Conservation (phyloP, 371 early-diverging fungal species). For the Chytridium lagenaria region DNA sequence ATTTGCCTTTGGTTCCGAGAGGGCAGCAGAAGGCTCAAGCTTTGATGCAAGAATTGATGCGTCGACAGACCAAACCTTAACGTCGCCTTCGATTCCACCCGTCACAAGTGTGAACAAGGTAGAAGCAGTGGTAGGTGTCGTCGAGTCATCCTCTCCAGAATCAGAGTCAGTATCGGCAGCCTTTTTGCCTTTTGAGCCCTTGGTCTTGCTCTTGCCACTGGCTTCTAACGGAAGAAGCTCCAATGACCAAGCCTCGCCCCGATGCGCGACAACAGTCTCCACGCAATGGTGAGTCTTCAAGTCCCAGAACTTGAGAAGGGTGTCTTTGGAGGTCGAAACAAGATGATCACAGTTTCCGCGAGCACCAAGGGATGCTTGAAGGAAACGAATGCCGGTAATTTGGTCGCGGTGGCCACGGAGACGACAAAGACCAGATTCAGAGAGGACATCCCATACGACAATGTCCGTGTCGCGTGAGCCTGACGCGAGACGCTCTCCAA, state of each 20-base stretch:
- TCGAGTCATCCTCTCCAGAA: background rate
- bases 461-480: slow-evolving; percentile 93
- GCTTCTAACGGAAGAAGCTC: slow-evolving; percentile 23
- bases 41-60: slow-evolving; percentile 41
- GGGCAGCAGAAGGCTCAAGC: slow-evolving; percentile 46
- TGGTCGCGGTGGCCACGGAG: slow-evolving; percentile 95
- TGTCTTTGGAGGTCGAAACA: slow-evolving; percentile 90
- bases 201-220: too few species aligned
- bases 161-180: slow-evolving; percentile 29
- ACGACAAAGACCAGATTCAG: slow-evolving; percentile 86
- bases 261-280: slow-evolving; percentile 91
- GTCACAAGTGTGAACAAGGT: slow-evolving; percentile 73
- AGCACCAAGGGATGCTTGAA: slow-evolving; percentile 6
- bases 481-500: slow-evolving; percentile 83
- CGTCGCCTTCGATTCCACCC: slow-evolving; percentile 82
- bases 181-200: too few species aligned
- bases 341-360: slow-evolving; percentile 66
- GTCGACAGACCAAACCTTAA: slow-evolving; percentile 88
- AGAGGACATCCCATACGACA: slow-evolving; percentile 93
- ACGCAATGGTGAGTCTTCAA: slow-evolving; percentile 89
- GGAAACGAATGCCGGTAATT: slow-evolving; percentile 66
- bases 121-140: background rate
- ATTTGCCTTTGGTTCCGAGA: slow-evolving; percentile 18
- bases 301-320: slow-evolving; percentile 96
- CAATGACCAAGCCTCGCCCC: slow-evolving; percentile 91